Evolutionary conservation across 208 protist species (phyloP).

Genomic region (Wallacemonas sp.): DNA sequence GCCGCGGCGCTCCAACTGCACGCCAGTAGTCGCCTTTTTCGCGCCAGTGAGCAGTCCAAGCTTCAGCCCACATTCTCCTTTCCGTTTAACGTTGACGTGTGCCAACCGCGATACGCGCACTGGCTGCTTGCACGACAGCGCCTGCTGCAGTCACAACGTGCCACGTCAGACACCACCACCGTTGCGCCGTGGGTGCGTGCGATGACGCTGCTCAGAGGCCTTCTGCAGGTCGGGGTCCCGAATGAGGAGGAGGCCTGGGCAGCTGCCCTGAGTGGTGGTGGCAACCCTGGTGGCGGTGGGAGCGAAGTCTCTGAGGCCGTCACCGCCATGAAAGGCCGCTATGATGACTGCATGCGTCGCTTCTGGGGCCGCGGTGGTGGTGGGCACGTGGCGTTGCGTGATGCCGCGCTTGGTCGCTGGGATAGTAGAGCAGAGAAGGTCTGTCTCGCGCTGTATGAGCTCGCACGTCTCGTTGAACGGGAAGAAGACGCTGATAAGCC

Average conservation of each 20-base stretch:
- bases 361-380: constrained; percentile 3
- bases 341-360: background rate
- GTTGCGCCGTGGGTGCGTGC: too few species aligned
- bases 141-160: background rate
- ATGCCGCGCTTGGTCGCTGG: background rate
- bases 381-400: constrained; percentile 10
- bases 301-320: constrained; percentile 1
- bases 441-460: background rate
- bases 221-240: background rate
- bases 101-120: background rate
- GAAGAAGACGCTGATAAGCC: background rate
- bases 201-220: background rate
- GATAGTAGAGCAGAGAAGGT: background rate
- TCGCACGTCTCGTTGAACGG: background rate
- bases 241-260: constrained; percentile 8
- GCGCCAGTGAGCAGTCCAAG: background rate
- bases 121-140: background rate
- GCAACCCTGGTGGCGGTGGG: too few species aligned
- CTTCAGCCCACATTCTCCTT: constrained; percentile 2
- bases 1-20: background rate
- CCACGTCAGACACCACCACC: background rate
- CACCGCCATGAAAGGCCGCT: background rate
- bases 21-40: background rate
- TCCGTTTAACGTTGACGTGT: background rate
- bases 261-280: background rate